Evolutionary conservation across 1,284 basidiomycete species (phyloP), one percentile per base, ranked within the genome.

Genomic region (Quambalaria eucalypti): DNA sequence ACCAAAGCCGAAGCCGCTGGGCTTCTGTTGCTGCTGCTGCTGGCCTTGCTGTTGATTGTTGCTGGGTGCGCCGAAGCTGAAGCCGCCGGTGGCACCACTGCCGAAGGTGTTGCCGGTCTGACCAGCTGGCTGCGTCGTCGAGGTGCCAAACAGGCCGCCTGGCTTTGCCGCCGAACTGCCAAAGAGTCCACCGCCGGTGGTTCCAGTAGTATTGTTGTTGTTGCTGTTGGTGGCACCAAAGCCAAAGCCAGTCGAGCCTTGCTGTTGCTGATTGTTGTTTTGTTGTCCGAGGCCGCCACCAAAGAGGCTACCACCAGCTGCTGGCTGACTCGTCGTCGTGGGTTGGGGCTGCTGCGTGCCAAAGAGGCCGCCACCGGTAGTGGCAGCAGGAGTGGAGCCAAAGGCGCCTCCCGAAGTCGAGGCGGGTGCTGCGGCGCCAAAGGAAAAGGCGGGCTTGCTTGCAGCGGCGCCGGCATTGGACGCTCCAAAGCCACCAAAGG

Each of bases 301-400:
- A 44, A 66, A 66, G 39, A 63, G 60, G 44, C 64, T 59, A 19
- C 68, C 42, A 46, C 42, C 42, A 14, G 42, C 25, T 19, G 42
- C 61, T 25, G 64, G 60, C 36, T 65, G 66, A 48, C 63, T 63
- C 7, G 59, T 52, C 1, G 68, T 44, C 50, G 59, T 65, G 6
- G 71, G 60, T 25, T 61, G 62, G 8, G 55, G 50, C 31, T 46
- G n/a, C 25, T 21, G 21, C 4, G 21, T 48, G 28, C 76, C 76
- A 53, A 80, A 80, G n/a, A 80, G 67, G 40, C 77, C 77, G 4
- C 77, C 77, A 25, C 73, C 61, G 8, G 77, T 62, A 28, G 68
- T 58, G 10, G 53, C 38, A 23, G 56, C 60, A 26, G 53, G 53
- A 8, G 49, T 40, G 16, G 56, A 55, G n/a, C 66, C 66, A 38